Percentiles rank a stretch among this genome's conserved stretches.
Evolutionary conservation across 805 yeast species (phyloP).

Genomic region (Cyberlindnera americana): DNA sequence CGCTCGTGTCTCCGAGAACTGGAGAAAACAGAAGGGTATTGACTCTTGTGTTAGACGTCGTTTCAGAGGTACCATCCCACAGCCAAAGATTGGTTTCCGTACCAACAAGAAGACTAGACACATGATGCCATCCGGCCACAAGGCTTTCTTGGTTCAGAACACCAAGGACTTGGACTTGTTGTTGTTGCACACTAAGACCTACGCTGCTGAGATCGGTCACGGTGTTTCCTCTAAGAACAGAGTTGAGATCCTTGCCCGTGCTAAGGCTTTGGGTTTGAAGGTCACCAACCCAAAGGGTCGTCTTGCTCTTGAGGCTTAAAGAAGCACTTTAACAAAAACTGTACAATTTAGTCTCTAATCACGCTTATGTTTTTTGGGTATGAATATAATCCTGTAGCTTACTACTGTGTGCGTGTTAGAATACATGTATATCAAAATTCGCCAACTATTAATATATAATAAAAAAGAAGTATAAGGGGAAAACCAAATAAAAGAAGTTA

Average conservation of each 20-base stretch:
- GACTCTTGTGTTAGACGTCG: constrained; percentile 99
- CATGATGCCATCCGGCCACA: constrained; percentile 97
- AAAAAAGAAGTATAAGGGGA: background rate
- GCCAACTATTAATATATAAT: no score
- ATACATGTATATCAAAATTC: background rate
- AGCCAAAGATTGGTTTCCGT: constrained; percentile 99
- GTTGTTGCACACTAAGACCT: constrained; percentile 95
- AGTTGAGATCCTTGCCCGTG: constrained; percentile 92
- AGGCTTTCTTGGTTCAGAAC: constrained; percentile 92
- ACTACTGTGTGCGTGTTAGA: background rate
- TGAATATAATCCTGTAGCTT: constrained; percentile 1
- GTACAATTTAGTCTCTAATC: constrained; percentile 25
- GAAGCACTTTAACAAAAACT: constrained; percentile 28
- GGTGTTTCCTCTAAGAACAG: constrained; percentile 98
- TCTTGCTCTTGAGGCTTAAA: constrained; percentile 96
- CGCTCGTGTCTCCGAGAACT: constrained; percentile 95
- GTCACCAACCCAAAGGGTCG: constrained; percentile 99
- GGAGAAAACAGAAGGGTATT: constrained; percentile 99
- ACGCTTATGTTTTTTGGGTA: constrained; percentile 22
- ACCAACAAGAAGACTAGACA: constrained; percentile 98
- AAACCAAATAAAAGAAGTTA: no score
- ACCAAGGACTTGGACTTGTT: constrained; percentile 89
- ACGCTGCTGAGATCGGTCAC: constrained; percentile 99
- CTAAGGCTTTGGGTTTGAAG: constrained; percentile 97
- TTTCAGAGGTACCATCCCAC: constrained; percentile 98